Conservation (phyloP, 2,329 filamentous ascomycete genomes). For the Pseudogymnoascus verrucosus region DNA sequence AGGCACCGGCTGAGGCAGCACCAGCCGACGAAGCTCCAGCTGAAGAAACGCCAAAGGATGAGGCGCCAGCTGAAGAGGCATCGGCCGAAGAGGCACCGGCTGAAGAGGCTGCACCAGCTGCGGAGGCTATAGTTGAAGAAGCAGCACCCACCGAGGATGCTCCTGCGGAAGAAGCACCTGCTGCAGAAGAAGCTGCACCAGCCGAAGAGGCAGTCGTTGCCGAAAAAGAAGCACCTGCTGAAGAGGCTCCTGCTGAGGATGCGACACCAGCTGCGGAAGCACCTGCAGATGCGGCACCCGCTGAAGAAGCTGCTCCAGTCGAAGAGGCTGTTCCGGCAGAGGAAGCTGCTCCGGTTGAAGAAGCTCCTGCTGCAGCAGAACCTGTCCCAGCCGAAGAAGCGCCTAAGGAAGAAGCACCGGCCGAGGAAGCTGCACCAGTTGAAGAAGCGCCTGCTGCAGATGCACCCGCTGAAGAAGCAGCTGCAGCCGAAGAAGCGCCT, state of each 20-base stretch:
- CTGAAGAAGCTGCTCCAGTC: background rate
- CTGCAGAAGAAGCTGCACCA: background rate
- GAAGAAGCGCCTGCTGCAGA: too few relatives aligned
- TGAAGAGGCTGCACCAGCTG: conserved; percentile 1
- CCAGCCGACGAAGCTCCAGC: conserved; percentile 4
- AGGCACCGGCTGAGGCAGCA: background rate
- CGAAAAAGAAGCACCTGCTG: background rate
- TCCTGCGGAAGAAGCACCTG: background rate
- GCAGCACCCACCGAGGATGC: too few relatives aligned
- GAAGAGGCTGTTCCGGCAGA: background rate
- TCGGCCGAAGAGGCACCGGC: conserved; percentile 10
- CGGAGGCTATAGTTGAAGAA: background rate
- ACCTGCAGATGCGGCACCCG: background rate
- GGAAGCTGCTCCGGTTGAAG: background rate
- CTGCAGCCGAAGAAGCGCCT: too few relatives aligned
- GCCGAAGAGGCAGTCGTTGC: background rate
- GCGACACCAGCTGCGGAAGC: too few relatives aligned
- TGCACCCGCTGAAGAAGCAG: too few relatives aligned
- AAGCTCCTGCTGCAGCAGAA: background rate
- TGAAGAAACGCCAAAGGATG: background rate
- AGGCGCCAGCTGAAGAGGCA: conserved; percentile 8
- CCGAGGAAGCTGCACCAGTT: too few relatives aligned
- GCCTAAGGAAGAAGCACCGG: too few relatives aligned
- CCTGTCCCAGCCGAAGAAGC: background rate
- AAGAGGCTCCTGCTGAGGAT: background rate